Percentiles rank a stretch among this genome's conserved stretches.
phyloP scores from a whole-genome alignment of 2,329 filamentous ascomycete species.

The Phialocephala subalpina region DNA sequence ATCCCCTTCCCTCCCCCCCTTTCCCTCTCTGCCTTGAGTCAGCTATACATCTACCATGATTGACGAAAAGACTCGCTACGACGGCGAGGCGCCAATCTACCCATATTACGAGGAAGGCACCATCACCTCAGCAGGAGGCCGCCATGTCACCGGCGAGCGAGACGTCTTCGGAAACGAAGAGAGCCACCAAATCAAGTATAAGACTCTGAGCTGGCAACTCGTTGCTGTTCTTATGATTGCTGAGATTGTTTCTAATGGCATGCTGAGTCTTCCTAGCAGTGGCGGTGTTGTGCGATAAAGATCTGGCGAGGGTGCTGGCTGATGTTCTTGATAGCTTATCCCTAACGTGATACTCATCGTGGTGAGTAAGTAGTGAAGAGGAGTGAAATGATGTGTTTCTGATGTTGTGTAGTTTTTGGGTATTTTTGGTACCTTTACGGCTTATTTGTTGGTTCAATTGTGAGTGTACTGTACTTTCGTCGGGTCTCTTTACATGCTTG shows the following conservation, averaged over 20 bases:
- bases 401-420: conserved; percentile 24
- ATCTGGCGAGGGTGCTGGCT: not conserved
- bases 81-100: not conserved
- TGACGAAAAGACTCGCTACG: conserved; percentile 11
- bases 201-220: conserved; percentile 59
- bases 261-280: conserved; percentile 60
- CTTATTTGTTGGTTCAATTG: conserved; percentile 29
- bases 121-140: not conserved
- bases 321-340: conserved; percentile 19
- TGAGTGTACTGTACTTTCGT: conserved; percentile 17
- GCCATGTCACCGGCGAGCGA: conserved; percentile 8
- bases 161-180: conserved; percentile 53
- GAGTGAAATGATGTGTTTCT: not conserved
- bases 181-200: conserved; percentile 57
- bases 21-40: not conserved
- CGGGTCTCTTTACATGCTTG: no score
- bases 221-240: conserved; percentile 63
- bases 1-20: no score
- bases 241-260: conserved; percentile 62
- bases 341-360: conserved; percentile 32
- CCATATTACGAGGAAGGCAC: conserved; percentile 10
- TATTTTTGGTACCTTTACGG: conserved; percentile 28
- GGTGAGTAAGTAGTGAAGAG: conserved; percentile 15
- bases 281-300: conserved; percentile 57
- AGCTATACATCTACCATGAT: not conserved